Conservation (phyloP, 768 basidiomycete genomes). For the Clathrus columnatus region DNA sequence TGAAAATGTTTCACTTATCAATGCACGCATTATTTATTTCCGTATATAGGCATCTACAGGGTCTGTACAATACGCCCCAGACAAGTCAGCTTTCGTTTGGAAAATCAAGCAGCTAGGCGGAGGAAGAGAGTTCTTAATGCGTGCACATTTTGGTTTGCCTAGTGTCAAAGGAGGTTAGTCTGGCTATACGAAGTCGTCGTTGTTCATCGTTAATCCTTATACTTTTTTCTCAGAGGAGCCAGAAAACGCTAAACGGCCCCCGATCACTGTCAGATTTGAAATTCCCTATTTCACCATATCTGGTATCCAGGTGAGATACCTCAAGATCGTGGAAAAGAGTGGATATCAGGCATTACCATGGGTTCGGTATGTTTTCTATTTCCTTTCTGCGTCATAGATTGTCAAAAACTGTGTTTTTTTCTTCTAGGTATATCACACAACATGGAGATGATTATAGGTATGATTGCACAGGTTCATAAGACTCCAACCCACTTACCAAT, state of each 20-base stretch:
- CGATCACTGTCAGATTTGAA: constrained; percentile 96
- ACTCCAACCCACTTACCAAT: neutral
- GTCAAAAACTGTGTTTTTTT: neutral
- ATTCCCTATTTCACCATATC: constrained; percentile 99
- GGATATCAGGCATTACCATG: constrained; percentile 95
- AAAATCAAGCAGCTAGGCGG: constrained; percentile 98
- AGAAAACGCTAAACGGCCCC: constrained; percentile 83
- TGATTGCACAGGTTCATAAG: constrained; percentile 9
- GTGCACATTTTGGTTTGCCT: constrained; percentile 94
- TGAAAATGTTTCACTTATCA: constrained; percentile 10
- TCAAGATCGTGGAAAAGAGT: constrained; percentile 98
- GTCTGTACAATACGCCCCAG: constrained; percentile 92
- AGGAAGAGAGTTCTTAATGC: constrained; percentile 93
- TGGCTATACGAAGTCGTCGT: neutral
- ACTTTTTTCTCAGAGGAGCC: constrained; percentile 33
- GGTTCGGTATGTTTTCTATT: constrained; percentile 51
- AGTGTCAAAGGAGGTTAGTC: constrained; percentile 81
- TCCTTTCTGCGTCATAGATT: neutral
- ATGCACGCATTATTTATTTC: neutral
- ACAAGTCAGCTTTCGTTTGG: constrained; percentile 98
- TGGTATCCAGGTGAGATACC: constrained; percentile 93
- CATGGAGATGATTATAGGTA: constrained; percentile 90
- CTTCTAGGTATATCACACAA: constrained; percentile 64
- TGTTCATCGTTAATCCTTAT: neutral
- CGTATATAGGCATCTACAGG: constrained; percentile 77